Conservation (phyloP, 805 yeast species). For the Candida sithepensis region DNA sequence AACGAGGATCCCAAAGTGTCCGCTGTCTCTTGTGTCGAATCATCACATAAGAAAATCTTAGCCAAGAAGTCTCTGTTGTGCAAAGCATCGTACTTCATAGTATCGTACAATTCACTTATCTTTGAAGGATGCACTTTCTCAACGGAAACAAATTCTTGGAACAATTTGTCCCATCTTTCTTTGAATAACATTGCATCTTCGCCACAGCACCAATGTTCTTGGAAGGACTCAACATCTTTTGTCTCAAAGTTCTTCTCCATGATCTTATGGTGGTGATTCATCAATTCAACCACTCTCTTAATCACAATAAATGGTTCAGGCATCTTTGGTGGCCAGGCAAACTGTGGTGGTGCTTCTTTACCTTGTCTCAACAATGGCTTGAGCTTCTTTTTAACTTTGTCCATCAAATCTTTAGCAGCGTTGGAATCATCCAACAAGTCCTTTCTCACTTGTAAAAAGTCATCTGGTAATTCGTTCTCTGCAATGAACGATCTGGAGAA, state of each 20-base stretch:
- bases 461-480: constrained; percentile 68
- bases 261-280: constrained; percentile 84
- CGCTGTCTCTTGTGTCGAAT: constrained; percentile 32
- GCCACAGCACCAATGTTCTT: constrained; percentile 90
- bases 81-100: constrained; percentile 97
- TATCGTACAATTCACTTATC: constrained; percentile 93
- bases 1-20: constrained; percentile 45
- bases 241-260: constrained; percentile 76
- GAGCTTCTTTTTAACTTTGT: constrained; percentile 92
- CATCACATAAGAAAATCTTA: constrained; percentile 68
- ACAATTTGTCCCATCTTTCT: constrained; percentile 96
- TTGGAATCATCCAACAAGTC: constrained; percentile 93
- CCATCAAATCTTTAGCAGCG: constrained; percentile 98
- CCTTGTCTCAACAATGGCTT: constrained; percentile 94
- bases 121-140: constrained; percentile 98
- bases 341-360: constrained; percentile 93
- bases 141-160: constrained; percentile 84
- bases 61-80: constrained; percentile 90
- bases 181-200: constrained; percentile 88
- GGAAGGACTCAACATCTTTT: constrained; percentile 65
- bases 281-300: constrained; percentile 88
- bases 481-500: constrained; percentile 75
- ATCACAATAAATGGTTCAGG: constrained; percentile 96
- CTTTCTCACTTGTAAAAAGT: constrained; percentile 76
- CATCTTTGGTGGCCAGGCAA: constrained; percentile 98